Conservation (phyloP, 2,329 filamentous ascomycete genomes). For the Lecanicillium sp. region DNA sequence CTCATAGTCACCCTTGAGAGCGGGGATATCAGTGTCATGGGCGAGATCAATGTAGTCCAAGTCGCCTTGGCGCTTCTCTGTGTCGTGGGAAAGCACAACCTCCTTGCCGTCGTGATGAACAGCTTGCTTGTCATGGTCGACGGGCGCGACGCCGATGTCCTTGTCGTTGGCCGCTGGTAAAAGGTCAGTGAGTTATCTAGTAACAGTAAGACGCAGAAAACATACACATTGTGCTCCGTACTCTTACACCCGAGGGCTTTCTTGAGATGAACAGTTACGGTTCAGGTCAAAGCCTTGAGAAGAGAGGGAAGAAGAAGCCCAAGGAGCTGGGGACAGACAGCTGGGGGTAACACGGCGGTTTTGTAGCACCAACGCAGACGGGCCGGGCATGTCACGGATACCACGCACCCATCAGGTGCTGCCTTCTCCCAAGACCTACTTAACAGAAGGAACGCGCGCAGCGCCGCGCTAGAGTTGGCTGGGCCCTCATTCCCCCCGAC, state of each 20-base stretch:
- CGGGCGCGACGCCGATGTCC: no score
- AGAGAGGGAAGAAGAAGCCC: neutral
- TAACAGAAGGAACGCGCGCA: no score
- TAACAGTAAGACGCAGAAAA: neutral
- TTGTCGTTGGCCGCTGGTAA: no score
- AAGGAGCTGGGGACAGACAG: neutral
- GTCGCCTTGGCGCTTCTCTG: neutral
- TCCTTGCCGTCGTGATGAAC: no score
- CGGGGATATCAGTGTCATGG: slow-evolving; percentile 12
- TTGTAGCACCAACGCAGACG: slow-evolving; percentile 5
- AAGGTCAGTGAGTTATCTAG: no score
- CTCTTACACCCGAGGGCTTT: neutral
- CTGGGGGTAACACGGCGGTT: neutral
- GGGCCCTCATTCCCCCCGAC: neutral
- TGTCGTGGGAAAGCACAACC: no score
- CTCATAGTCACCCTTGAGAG: slow-evolving; percentile 23
- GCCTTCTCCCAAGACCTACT: neutral
- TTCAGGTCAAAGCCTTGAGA: neutral
- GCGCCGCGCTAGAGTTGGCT: neutral
- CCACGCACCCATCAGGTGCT: no score
- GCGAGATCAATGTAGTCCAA: neutral
- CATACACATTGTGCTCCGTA: neutral
- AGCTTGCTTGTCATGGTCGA: slow-evolving; percentile 6
- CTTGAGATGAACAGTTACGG: neutral
- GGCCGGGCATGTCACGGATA: no score